These are phyloP conservation scores for Babesia gibsoni DNA, from an alignment of 169 alveolate species.

Conservation along the genomic window DNA sequence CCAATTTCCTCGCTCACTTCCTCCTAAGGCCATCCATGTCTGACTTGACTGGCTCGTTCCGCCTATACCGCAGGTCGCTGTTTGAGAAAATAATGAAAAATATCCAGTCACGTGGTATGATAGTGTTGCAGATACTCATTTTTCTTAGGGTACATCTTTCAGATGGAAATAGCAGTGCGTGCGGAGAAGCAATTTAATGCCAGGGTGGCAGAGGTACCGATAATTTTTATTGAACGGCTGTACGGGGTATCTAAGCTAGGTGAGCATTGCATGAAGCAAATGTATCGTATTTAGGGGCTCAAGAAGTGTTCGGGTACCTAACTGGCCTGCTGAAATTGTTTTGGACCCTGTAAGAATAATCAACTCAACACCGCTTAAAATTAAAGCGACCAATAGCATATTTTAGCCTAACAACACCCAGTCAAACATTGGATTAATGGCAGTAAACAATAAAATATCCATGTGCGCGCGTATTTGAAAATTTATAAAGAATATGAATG, in stretches of 20 bases:
- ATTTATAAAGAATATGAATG: too few relatives aligned
- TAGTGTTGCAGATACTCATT: too few relatives aligned
- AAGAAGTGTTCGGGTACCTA: constrained; percentile 27
- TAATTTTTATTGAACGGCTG: constrained; percentile 93
- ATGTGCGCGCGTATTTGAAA: too few relatives aligned
- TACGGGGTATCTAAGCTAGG: constrained; percentile 94
- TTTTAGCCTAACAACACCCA: neutral
- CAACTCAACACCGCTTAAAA: neutral
- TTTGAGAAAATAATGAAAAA: constrained; percentile 73
- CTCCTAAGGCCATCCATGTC: constrained; percentile 78
- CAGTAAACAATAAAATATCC: too few relatives aligned
- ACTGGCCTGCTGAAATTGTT: constrained; percentile 23
- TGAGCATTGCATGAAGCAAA: neutral
- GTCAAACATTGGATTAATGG: too few relatives aligned
- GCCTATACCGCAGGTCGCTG: constrained; percentile 89
- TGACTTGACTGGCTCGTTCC: constrained; percentile 94
- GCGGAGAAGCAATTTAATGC: constrained; percentile 84
- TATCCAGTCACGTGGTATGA: constrained; percentile 30
- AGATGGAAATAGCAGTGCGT: constrained; percentile 94
- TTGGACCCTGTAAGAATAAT: constrained; percentile 16
- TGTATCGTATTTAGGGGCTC: constrained; percentile 8
- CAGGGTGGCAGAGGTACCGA: constrained; percentile 93
- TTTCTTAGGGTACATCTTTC: constrained; percentile 90
- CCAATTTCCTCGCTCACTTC: constrained; percentile 88
- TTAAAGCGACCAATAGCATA: neutral